phyloP scores from a whole-genome alignment of 495 filamentous ascomycete genomes.

The Aspergillus indologenus region DNA sequence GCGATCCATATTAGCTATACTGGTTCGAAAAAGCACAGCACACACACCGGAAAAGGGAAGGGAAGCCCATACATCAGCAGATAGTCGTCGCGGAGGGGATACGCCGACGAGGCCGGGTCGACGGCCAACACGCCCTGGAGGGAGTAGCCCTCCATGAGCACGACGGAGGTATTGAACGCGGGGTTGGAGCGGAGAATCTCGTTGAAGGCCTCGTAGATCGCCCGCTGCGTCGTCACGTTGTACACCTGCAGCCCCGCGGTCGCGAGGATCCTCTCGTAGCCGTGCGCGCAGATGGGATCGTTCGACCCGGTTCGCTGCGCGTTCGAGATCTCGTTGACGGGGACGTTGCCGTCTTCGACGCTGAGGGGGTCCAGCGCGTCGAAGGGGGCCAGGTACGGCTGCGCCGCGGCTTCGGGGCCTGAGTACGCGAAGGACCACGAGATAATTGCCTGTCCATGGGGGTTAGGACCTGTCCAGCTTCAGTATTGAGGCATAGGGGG shows the following conservation, averaged over 20 bases:
- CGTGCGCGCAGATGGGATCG: background rate
- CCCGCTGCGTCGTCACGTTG: constrained; percentile 7
- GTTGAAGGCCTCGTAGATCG: constrained; percentile 5
- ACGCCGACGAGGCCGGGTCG: constrained; percentile 3
- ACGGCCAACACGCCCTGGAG: constrained; percentile 1
- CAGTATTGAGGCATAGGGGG: too few relatives aligned
- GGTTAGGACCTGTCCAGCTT: too few relatives aligned
- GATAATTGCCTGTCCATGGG: constrained; percentile 3
- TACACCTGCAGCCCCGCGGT: constrained; percentile 9
- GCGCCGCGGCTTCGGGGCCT: constrained; percentile 1
- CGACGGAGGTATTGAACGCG: background rate
- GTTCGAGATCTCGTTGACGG: background rate
- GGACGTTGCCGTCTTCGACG: background rate
- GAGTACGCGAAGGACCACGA: constrained; percentile 1
- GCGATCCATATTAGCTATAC: too few relatives aligned
- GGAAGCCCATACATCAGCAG: background rate
- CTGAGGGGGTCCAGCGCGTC: background rate
- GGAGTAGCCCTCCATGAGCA: constrained; percentile 7
- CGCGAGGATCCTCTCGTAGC: background rate
- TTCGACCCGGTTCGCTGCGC: background rate
- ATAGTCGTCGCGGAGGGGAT: constrained; percentile 1
- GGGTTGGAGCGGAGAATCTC: background rate
- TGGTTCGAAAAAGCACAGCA: too few relatives aligned
- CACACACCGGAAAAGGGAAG: too few relatives aligned
- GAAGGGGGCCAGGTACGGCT: constrained; percentile 4